Conservation (phyloP, 1,139 yeast genomes). For the Yamadazyma dendronema region DNA sequence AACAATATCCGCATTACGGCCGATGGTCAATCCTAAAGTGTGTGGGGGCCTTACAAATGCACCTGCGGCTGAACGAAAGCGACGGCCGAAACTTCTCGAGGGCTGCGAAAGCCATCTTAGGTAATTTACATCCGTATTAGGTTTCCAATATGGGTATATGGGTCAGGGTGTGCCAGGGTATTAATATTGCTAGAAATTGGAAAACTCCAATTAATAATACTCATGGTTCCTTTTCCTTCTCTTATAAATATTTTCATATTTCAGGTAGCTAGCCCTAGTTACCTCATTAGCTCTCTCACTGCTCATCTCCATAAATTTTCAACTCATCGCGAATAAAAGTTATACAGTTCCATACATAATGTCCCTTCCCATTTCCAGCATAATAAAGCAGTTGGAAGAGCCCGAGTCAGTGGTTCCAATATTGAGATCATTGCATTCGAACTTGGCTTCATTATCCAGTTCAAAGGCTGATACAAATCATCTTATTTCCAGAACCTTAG, state of each 20-base stretch:
- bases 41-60: not conserved
- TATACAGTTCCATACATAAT: slow-evolving; percentile 9
- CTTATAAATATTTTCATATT: too few species aligned
- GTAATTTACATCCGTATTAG: too few species aligned
- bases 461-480: slow-evolving; percentile 56
- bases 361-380: slow-evolving; percentile 35
- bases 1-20: not conserved
- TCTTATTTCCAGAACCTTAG: slow-evolving; percentile 53
- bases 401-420: slow-evolving; percentile 39
- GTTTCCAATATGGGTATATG: too few species aligned
- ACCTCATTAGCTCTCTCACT: too few species aligned
- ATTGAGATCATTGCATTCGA: slow-evolving; percentile 27
- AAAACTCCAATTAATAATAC: too few species aligned
- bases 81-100: not conserved
- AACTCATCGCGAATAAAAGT: slow-evolving; percentile 12
- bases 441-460: slow-evolving; percentile 33
- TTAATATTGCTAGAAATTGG: too few species aligned
- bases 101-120: not conserved
- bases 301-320: not conserved
- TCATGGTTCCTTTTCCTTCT: too few species aligned
- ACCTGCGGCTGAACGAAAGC: not conserved
- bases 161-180: too few species aligned
- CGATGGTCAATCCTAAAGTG: too few species aligned
- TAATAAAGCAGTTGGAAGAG: slow-evolving; percentile 35
- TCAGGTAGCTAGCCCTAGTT: not conserved